Evolutionary conservation across 2,329 filamentous ascomycete genomes (phyloP), one percentile per base, ranked within the genome.

Genomic region (Drechslerella coelobrocha): DNA sequence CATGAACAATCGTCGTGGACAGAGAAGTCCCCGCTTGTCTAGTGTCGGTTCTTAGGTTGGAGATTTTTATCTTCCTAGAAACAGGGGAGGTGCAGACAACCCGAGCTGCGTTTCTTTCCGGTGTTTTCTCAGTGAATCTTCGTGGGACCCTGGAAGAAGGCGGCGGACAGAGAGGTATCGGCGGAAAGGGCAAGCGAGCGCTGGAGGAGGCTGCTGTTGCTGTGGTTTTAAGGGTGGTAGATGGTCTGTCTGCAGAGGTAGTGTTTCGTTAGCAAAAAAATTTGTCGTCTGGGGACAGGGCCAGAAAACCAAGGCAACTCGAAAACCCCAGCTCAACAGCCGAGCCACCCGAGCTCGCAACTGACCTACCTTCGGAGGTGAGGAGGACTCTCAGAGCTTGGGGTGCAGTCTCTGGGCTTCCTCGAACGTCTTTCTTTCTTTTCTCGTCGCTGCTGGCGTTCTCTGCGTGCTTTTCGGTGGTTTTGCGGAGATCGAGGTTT

Each of bases 1-100:
- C 66, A 71, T 71, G 66, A 71, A 71, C 66, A 63, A 71, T 71
- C 66, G 54, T 63, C 66, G 66, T 63, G 66, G 66, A 71, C 66
- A 63, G 66, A 71, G 19, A 63, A 63, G 66, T 71, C 66, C 65
- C 66, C 66, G 66, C 59, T 60, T 69, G 34, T 23, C 37, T 69
- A 45, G 54, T 34, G 66, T 61, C 50, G 53, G 47, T 50, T 61
- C 24, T 50, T 63, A 45, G 23, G 29, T 31, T 12, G 14, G 50
- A 23, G 50, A 34, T 6, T 9, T 17, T 19, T 12, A 5, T 52
- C 7, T 34, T 12, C 31, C 8, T 21, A 21, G 34, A 54, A 60
- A 61, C 52, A 62, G 43, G 53, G 60, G 57, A 56, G 56, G 53
- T 39, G 34, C 34, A 51, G 52, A 61, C 54, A 50, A 43, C 62